Conservation (phyloP, 192 early-diverging fungal genomes). For the Chytriomyces confervae region DNA sequence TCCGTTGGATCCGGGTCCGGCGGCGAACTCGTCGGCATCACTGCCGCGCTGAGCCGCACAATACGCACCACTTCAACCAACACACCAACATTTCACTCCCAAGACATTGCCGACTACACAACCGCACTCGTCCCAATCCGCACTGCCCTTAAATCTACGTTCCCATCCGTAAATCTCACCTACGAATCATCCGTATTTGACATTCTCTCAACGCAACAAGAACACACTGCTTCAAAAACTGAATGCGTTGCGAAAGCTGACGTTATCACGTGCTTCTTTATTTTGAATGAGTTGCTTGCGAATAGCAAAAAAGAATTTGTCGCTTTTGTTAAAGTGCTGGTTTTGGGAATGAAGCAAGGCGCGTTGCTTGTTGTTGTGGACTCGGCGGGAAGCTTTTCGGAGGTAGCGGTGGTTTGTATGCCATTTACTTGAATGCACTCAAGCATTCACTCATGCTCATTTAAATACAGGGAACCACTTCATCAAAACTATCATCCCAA, state of each 20-base stretch:
- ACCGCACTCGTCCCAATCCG: constrained; percentile 28
- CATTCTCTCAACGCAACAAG: constrained; percentile 32
- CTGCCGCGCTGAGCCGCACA: constrained; percentile 56
- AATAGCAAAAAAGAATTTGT: constrained; percentile 77
- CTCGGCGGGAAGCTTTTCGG: constrained; percentile 92
- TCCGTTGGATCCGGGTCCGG: constrained; percentile 86
- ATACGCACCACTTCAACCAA: neutral
- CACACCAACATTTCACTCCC: constrained; percentile 22
- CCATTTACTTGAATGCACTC: constrained; percentile 20
- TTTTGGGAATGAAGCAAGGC: constrained; percentile 68
- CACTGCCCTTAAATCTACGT: constrained; percentile 14
- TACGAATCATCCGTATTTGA: constrained; percentile 28
- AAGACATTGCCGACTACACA: constrained; percentile 49
- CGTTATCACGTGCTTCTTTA: constrained; percentile 87
- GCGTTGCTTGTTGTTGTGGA: constrained; percentile 81
- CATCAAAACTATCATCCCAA: too few relatives aligned
- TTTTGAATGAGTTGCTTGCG: constrained; percentile 89
- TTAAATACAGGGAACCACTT: too few relatives aligned
- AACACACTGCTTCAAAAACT: neutral
- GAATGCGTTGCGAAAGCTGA: constrained; percentile 57
- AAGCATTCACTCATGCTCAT: neutral
- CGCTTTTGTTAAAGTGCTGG: constrained; percentile 73
- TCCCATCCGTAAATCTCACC: neutral
- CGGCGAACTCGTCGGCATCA: constrained; percentile 81
- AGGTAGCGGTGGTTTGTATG: constrained; percentile 67